Base-by-base conservation (phyloP, 1,284 basidiomycete genomes). In the Cronartium quercuum region DNA sequence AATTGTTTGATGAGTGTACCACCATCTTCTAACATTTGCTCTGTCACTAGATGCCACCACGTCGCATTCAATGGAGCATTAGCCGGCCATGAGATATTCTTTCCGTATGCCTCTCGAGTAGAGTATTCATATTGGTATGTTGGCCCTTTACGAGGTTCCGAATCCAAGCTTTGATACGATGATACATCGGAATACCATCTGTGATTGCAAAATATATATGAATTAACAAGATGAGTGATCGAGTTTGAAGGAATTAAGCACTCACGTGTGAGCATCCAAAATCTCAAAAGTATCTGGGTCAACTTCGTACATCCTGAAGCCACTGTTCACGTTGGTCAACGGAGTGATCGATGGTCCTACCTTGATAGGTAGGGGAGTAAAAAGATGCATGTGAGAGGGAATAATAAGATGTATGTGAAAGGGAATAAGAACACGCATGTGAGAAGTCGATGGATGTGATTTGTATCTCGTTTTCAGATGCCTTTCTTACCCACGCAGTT, bases 31-130 rank as follows among this genome's bases (percentile, higher is more conserved):
- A 62, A 38, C 65, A 66, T 66, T 34, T 51, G 6, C 37, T 87
- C 86, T 0, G 87, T 88, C 3, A 88, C 82, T 71, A 82, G 81
- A 78, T 88, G 87, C 87, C 87, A 88, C 81, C 88, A 88, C 13
- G 84, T 80, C 2, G 86, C 84, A 68, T 81, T 81, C 21, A 85
- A 81, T 4, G 83, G 78, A 2, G n/a, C 61, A 3, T 60, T 73
- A 15, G 75, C 42, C 3, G 75, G 74, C 24, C 76, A 76, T 37
- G 66, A 58, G 18, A 80, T 55, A 41, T 77, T 76, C 9, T 60
- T 21, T 57, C 77, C 65, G 78, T 78, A 88, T 15, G 83, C 82
- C 34, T 82, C 80, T 4, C 87, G 84, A 0, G 86, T 87, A 35
- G 85, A 86, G 79, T 88, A 88, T 84, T 76, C 44, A 68, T 76